A percentile compares a stretch with the other conserved stretches of the same genome.
Evolutionary conservation across 164 flowering plant species (phyloP).

Genomic region (Saururus chinensis): DNA sequence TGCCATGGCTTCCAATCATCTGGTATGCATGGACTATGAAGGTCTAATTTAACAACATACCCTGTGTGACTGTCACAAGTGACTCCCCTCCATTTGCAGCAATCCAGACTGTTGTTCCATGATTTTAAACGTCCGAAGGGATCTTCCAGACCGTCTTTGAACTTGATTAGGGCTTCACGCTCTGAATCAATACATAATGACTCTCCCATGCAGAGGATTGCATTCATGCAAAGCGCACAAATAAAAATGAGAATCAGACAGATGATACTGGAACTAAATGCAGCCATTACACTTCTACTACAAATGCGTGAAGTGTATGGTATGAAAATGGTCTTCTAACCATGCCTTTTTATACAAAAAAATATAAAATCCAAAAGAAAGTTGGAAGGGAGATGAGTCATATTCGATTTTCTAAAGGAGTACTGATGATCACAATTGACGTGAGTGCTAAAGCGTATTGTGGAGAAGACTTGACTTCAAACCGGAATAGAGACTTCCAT

Average conservation of each 20-base stretch:
- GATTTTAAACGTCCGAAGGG: not conserved
- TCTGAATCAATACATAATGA: not conserved
- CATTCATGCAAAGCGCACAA: not conserved
- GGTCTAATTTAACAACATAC: not conserved
- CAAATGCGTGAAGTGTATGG: no score
- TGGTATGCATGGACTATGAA: not conserved
- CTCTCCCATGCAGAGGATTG: not conserved
- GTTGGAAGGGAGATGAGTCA: no score
- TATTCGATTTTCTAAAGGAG: no score
- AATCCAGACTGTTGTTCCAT: not conserved
- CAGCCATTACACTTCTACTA: no score
- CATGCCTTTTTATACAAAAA: no score
- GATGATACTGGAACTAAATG: no score
- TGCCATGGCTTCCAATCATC: not conserved
- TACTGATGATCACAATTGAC: no score
- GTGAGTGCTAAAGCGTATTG: no score
- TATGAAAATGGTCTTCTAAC: no score
- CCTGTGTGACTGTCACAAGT: not conserved
- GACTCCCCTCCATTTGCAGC: slow-evolving; percentile 6
- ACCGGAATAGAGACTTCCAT: no score
- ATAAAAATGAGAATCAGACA: not conserved
- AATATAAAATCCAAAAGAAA: no score
- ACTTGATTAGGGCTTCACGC: not conserved
- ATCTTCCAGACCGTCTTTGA: slow-evolving; percentile 1
- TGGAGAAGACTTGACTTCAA: no score